Evolutionary conservation across 768 basidiomycete species (phyloP), one percentile per base, ranked within the genome.

Genomic region (Termitomyces sp.): DNA sequence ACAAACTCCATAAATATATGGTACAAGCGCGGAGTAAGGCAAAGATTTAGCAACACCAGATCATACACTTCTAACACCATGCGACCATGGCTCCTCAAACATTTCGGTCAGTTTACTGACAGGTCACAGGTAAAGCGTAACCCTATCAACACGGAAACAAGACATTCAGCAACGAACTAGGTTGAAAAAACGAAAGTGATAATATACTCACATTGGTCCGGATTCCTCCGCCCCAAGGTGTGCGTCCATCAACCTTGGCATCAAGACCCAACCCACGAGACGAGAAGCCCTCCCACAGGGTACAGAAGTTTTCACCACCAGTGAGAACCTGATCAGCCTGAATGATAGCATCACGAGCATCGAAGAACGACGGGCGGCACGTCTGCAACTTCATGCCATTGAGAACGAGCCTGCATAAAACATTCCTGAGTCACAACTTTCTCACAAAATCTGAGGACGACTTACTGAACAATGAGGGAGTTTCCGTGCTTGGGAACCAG

Each of bases 301-400:
- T 76, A 69, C 96, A 99, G 62, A 78, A 75, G 78, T 99, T 99
- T 81, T 94, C 91, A 3, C 96, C 96, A 13, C 86, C 91, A 3
- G 96, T 98, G 56, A 97, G 79, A 41, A 90, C 72, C 67, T 91
- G 76, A 68, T 98, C 96, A 20, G 96, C 94, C 60, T 92, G 86
- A 59, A 96, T 83, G 68, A 96, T 94, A 15, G 93, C 91, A 68
- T 88, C 86, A 56, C 94, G 85, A 16, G 94, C 89, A 53, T 94
- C 86, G 64, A 94, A 90, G 86, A 96, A 95, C 43, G 77, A 80
- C 18, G 96, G 96, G 25, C 88, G 80, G 74, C 96, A 99, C 3
- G 87, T 84, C 67, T 98, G 95, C 41, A 97, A 75, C 79, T 98
- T 98, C 94, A 99, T 96, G 10, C 80, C 94, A 66, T 88, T 86